Percentiles rank a stretch among this genome's conserved stretches.
These are phyloP conservation scores for Syncephalastrum monosporum DNA, from an alignment of 371 early-diverging fungal species.

Conservation along the genomic window DNA sequence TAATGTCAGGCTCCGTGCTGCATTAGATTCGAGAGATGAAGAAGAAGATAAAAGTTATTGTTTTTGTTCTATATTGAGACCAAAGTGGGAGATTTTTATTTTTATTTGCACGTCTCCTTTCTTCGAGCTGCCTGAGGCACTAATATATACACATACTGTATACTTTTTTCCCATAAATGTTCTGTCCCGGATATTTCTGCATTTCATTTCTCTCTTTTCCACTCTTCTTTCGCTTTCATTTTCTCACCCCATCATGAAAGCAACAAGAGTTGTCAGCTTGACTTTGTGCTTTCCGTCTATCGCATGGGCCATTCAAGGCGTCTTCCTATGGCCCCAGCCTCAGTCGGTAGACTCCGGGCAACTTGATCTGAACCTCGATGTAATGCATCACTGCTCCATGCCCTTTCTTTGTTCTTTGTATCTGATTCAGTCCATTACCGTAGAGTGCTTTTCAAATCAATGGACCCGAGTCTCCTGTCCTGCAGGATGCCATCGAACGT, in stretches of 20 bases:
- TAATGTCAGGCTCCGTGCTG: not conserved
- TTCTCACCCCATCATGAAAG: slow-evolving; percentile 4
- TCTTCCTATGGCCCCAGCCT: slow-evolving; percentile 32
- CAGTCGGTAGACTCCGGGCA: slow-evolving; percentile 28
- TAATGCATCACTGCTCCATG: slow-evolving; percentile 11
- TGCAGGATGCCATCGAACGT: slow-evolving; percentile 35
- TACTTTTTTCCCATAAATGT: too few species aligned
- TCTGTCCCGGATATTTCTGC: not conserved
- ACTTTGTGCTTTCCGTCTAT: slow-evolving; percentile 7
- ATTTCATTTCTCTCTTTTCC: slow-evolving; percentile 4
- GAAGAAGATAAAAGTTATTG: not conserved
- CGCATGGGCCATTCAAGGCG: slow-evolving; percentile 12
- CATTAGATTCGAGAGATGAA: not conserved
- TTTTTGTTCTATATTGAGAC: not conserved
- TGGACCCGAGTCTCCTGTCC: slow-evolving; percentile 19
- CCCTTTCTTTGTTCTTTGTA: not conserved
- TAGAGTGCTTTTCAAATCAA: slow-evolving; percentile 25
- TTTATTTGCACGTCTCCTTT: not conserved
- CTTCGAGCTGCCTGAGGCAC: too few species aligned
- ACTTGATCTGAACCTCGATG: slow-evolving; percentile 22
- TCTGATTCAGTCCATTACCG: not conserved
- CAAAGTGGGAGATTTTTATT: not conserved
- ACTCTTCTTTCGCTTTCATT: slow-evolving; percentile 1
- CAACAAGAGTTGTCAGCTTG: too few species aligned
- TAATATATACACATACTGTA: too few species aligned